phyloP scores from a whole-genome alignment of 2,329 filamentous ascomycete species.

The Fusarium circinatum region DNA sequence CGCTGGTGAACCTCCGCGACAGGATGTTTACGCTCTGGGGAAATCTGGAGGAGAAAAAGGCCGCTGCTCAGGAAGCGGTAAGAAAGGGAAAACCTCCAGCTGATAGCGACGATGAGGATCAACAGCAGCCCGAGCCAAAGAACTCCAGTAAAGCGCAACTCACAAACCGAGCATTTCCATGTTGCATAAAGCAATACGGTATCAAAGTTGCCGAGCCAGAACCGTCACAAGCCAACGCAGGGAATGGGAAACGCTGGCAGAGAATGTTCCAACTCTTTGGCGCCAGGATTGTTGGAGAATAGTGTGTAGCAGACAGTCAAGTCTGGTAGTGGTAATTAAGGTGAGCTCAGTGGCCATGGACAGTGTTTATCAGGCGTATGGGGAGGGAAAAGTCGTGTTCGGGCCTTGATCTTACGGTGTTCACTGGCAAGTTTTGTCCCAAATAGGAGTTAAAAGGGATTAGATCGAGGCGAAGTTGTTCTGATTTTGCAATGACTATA shows the following conservation, averaged over 20 bases:
- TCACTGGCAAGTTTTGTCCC: slow-evolving; percentile 1
- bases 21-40: slow-evolving; percentile 86
- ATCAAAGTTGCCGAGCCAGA: slow-evolving; percentile 58
- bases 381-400: not conserved
- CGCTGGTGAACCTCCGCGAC: slow-evolving; percentile 69
- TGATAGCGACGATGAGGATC: slow-evolving; percentile 52
- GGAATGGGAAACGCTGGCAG: slow-evolving; percentile 64
- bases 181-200: slow-evolving; percentile 78
- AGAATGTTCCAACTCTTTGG: slow-evolving; percentile 72
- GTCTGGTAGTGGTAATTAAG: not conserved
- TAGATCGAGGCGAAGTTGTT: slow-evolving; percentile 4
- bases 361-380: not conserved
- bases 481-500: slow-evolving; percentile 11
- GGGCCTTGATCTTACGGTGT: not conserved
- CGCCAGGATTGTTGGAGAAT: slow-evolving; percentile 61
- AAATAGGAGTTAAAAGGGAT: not conserved
- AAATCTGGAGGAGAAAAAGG: slow-evolving; percentile 74
- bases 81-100: slow-evolving; percentile 49
- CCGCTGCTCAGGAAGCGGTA: slow-evolving; percentile 39
- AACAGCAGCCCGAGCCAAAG: slow-evolving; percentile 9
- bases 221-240: slow-evolving; percentile 56
- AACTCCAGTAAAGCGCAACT: slow-evolving; percentile 35
- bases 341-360: not conserved
- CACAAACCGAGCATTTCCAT: slow-evolving; percentile 71
- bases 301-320: not conserved